Base-by-base conservation (phyloP, 345 rosid genomes). In the Conringia planisiliqua region DNA sequence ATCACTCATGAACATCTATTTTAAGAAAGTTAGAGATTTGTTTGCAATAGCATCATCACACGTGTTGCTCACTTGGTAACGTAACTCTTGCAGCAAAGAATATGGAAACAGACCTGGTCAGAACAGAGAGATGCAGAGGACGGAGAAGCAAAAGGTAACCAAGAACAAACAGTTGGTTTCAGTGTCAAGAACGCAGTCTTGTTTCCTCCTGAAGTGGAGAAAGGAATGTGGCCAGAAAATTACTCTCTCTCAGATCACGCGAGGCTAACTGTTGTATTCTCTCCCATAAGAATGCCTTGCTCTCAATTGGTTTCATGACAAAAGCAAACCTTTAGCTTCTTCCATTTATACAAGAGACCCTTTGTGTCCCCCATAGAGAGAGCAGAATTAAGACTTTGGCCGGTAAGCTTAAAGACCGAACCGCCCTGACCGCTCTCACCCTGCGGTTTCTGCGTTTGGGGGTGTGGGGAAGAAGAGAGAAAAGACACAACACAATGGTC, bases 201-300 rank as follows among this genome's bases (percentile, higher is more conserved):
- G 24, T 90, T 81, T 74, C 96, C 96, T 26, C 86, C 89, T 7
- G 96, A 88, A 82, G 93, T 82, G 3, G 96, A 90, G 76, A 85
- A 82, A 70, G 96, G 91, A 60, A 69, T 63, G 70, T 90, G 91
- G 93, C 96, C 96, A 0, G 85, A 88, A 73, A 81, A 88, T 54
- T 90, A 88, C 79, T 86, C 86, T 20, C 91, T 90, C 12, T 90
- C 96, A 3, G 93, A 90, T 44, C 96, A 88, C 67, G 93, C 93
- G 10, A 81, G 86, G 35, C 93, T 90, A 14, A 90, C 93, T 0
- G 93, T 86, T 17, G 91, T 86, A 36, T 85, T 90, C 78, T 87
- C 90, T 0, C 96, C 93, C 2, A 84, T 85, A 69, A 80, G 78
- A 78, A 84, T 90, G 87, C 89, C 86, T 39, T 70, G 84, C 57